These are phyloP conservation scores for Podaxis pistillaris DNA, from an alignment of 768 basidiomycete genomes.

Conservation along the genomic window DNA sequence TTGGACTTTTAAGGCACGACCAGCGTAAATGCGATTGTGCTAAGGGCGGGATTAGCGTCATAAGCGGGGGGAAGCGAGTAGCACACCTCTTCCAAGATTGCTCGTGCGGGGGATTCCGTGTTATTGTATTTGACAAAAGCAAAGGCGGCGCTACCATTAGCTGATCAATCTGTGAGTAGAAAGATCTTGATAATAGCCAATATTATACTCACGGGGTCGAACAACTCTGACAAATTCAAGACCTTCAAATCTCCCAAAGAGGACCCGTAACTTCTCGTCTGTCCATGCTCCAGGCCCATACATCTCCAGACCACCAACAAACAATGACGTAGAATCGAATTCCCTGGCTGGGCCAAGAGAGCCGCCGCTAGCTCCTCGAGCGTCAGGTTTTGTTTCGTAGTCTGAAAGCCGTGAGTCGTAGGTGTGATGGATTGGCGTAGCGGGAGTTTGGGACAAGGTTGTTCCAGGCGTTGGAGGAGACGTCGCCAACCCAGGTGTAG, in stretches of 20 bases:
- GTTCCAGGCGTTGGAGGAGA: constrained; percentile 53
- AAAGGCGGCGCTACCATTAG: constrained; percentile 65
- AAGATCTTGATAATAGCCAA: not conserved
- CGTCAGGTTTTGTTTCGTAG: constrained; percentile 24
- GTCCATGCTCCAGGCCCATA: constrained; percentile 66
- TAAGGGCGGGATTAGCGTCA: constrained; percentile 23
- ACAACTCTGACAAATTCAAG: constrained; percentile 67
- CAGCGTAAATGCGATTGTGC: constrained; percentile 70
- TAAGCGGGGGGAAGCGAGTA: not conserved
- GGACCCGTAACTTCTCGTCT: constrained; percentile 53
- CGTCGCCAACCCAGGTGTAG: constrained; percentile 44
- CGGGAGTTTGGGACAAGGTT: constrained; percentile 45
- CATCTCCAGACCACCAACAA: constrained; percentile 75
- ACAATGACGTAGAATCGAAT: constrained; percentile 67
- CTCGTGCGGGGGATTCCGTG: constrained; percentile 61
- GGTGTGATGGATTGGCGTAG: constrained; percentile 44
- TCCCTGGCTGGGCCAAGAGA: constrained; percentile 30
- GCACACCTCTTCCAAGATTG: constrained; percentile 62
- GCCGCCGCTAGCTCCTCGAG: constrained; percentile 19
- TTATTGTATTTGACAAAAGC: constrained; percentile 76
- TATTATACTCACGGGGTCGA: constrained; percentile 50
- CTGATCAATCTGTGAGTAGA: constrained; percentile 30
- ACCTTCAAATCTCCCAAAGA: constrained; percentile 65
- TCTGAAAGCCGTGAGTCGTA: constrained; percentile 29
- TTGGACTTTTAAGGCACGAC: constrained; percentile 74